These are phyloP conservation scores for Spiraea crenata DNA, from an alignment of 331 rosid genomes.

Conservation along the genomic window DNA sequence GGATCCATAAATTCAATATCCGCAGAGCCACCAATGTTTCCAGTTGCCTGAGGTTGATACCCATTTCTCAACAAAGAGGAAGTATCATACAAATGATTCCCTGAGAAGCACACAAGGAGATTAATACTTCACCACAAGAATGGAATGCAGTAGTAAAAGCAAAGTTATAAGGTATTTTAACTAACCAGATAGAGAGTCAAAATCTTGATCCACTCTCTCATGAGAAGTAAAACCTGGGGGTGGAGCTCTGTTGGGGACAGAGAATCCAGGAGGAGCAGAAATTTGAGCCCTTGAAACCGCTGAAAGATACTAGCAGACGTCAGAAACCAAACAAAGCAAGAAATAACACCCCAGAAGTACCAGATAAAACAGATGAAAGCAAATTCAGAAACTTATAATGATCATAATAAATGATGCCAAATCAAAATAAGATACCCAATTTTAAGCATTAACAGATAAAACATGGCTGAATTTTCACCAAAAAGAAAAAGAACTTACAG, in stretches of 20 bases:
- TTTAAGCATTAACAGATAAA: neutral
- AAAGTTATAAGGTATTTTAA: slow-evolving; percentile 1
- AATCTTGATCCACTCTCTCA: slow-evolving; percentile 63
- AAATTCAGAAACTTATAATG: neutral
- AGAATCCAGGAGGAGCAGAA: slow-evolving; percentile 89
- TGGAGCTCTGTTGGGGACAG: slow-evolving; percentile 72
- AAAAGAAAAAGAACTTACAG: neutral
- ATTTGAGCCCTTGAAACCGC: slow-evolving; percentile 72
- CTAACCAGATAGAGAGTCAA: slow-evolving; percentile 68
- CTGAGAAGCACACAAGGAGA: slow-evolving; percentile 34
- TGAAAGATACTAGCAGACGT: slow-evolving; percentile 24
- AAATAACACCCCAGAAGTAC: neutral
- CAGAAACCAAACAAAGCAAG: slow-evolving; percentile 5
- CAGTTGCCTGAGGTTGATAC: slow-evolving; percentile 53
- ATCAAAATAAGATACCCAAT: neutral
- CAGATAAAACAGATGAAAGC: neutral
- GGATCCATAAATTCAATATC: slow-evolving; percentile 92
- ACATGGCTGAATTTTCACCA: neutral
- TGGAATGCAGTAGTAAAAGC: neutral
- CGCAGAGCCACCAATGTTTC: slow-evolving; percentile 46
- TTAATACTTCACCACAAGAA: neutral
- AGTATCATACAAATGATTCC: slow-evolving; percentile 55
- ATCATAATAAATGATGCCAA: neutral
- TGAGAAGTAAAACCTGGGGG: slow-evolving; percentile 87
- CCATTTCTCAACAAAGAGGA: slow-evolving; percentile 60